Percentiles rank a stretch among this genome's conserved stretches.
Conservation (phyloP, 192 early-diverging fungal genomes). For the Umbelopsis vinacea region DNA sequence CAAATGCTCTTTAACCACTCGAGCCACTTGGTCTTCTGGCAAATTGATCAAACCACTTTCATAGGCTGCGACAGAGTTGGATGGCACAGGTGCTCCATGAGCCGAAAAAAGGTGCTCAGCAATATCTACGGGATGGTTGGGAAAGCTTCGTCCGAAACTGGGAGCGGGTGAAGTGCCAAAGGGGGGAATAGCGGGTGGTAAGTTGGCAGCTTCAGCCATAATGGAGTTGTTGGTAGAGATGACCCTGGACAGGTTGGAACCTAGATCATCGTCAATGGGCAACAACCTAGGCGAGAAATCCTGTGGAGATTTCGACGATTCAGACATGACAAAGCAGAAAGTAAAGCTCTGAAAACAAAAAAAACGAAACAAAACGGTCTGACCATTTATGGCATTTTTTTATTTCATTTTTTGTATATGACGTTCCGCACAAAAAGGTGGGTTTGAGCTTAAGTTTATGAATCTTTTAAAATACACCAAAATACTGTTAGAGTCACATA, state of each 20-base stretch:
- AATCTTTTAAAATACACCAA: neutral
- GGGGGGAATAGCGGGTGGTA: conserved; percentile 17
- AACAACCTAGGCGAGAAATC: neutral
- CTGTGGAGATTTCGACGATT: neutral
- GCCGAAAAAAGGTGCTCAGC: conserved; percentile 2
- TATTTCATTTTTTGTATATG: neutral
- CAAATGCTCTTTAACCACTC: conserved; percentile 39
- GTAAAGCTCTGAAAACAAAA: neutral
- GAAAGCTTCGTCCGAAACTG: neutral
- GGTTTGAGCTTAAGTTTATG: neutral
- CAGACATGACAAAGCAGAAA: conserved; percentile 14
- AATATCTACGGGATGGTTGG: conserved; percentile 13
- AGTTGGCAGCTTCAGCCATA: conserved; percentile 1
- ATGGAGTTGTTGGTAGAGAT: conserved; percentile 4
- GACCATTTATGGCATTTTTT: conserved; percentile 2
- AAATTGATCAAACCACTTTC: conserved; percentile 26
- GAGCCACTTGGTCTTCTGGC: conserved; percentile 39
- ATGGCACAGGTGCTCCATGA: conserved; percentile 14
- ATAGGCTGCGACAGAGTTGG: conserved; percentile 4
- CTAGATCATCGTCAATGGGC: neutral
- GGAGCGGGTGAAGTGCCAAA: neutral
- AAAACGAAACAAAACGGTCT: neutral
- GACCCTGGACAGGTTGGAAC: neutral
- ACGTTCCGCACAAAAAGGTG: neutral
- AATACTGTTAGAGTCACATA: neutral